Base-by-base conservation (phyloP, 202 grass and related monocot genomes). In the Panicum hallii region DNA sequence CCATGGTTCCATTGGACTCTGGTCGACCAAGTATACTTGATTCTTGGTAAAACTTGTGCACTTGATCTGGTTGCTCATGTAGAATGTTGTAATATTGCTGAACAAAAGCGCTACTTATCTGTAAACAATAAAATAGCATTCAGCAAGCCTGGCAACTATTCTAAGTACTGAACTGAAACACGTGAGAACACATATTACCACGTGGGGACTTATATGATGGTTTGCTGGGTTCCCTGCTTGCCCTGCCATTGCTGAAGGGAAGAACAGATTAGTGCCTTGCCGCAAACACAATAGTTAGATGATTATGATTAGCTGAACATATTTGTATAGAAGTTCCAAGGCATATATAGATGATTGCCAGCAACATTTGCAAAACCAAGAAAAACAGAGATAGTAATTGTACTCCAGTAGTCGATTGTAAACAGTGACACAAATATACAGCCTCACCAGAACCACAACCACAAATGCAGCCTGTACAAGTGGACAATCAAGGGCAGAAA, bases 31-130 rank as follows among this genome's bases (percentile, higher is more conserved):
- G 74, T 68, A 84, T 80, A 77, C 93, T 99, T 45, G 76, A 82
- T 65, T 99, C 93, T 74, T 99, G 90, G 68, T 99, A 99, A 70
- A 99, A 99, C 86, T 90, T 95, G 46, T 96, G 75, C 72, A 89
- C 90, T 44, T 94, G 85, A 49, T 94, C 93, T 28, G 97, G 97
- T 74, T 89, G 84, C 47, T 77, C 86, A 0, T 97, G 91, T 48
- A 97, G 88, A 82, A 94, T 93, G 12, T 77, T 86, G 78, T 99
- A 99, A 76, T 99, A 99, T 46, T 97, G 97, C 67, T 96, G 88
- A 78, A 99, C 90, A 90, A 99, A 99, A 66, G 90, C 93, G 60
- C 81, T 82, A 8, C 91, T 71, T 78, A 99, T 87, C 97, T 99
- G 81, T 28, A 84, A 42, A 85, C 14, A 42, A 79, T 45, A 85